Percentiles rank a stretch among this genome's conserved stretches.
These are phyloP conservation scores for Phytophthora aleatoria DNA, from an alignment of 352 stramenopile genomes.

Conservation along the genomic window DNA sequence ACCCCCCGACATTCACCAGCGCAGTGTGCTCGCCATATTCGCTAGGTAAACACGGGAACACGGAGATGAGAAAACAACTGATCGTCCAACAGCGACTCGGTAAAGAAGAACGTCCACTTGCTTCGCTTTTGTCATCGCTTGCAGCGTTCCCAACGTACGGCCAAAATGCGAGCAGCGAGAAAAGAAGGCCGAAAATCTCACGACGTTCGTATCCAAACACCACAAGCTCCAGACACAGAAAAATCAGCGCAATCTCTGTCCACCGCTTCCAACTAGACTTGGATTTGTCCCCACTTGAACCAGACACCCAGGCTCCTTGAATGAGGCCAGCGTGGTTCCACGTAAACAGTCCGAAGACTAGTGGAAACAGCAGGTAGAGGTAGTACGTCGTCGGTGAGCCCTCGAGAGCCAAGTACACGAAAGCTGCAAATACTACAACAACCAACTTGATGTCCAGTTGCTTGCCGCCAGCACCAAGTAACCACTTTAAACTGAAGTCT, in stretches of 20 bases:
- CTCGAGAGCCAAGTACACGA: conserved; percentile 66
- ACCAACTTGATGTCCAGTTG: conserved; percentile 36
- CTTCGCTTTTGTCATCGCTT: conserved; percentile 7
- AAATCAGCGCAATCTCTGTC: conserved; percentile 42
- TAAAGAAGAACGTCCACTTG: conserved; percentile 1
- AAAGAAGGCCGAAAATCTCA: conserved; percentile 70
- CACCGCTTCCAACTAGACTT: conserved; percentile 30
- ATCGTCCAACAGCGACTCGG: conserved; percentile 45
- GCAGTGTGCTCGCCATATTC: conserved; percentile 75
- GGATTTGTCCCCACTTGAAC: background rate
- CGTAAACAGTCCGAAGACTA: conserved; percentile 69
- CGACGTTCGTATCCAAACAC: conserved; percentile 70
- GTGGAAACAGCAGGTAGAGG: conserved; percentile 71
- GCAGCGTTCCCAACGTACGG: conserved; percentile 33
- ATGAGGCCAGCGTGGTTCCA: conserved; percentile 51
- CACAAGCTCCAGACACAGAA: conserved; percentile 66
- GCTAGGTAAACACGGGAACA: conserved; percentile 77
- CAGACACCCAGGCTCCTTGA: conserved; percentile 5
- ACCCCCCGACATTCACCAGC: conserved; percentile 61
- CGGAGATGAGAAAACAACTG: conserved; percentile 61
- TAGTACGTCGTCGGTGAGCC: conserved; percentile 78
- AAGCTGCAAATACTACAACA: conserved; percentile 34
- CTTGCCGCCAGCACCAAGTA: conserved; percentile 32
- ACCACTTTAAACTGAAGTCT: conserved; percentile 34
- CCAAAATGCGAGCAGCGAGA: conserved; percentile 59